These are phyloP conservation scores for Lecanicillium sp. DNA, from an alignment of 2,329 filamentous ascomycete genomes.

Conservation along the genomic window DNA sequence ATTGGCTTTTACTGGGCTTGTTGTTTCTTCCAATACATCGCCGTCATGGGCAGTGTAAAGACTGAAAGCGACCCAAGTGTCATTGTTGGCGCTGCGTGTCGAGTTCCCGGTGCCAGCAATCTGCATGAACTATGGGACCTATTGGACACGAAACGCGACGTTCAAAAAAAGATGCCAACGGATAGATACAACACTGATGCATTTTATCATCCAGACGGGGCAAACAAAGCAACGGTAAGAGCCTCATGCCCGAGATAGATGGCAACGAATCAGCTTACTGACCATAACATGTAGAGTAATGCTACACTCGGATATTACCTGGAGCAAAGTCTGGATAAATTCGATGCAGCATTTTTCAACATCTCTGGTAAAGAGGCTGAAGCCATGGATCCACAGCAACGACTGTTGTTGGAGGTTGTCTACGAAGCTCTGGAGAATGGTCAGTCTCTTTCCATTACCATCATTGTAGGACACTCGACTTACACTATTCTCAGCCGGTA, in stretches of 20 bases:
- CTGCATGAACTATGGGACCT: constrained; percentile 25
- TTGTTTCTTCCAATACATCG: too few relatives aligned
- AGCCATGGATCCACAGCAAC: constrained; percentile 10
- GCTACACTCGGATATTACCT: neutral
- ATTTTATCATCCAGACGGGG: constrained; percentile 15
- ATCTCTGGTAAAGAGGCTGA: neutral
- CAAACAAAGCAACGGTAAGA: constrained; percentile 19
- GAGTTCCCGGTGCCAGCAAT: constrained; percentile 24
- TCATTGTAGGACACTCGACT: neutral
- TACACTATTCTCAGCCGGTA: constrained; percentile 10
- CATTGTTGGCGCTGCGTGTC: constrained; percentile 27
- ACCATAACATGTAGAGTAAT: too few relatives aligned
- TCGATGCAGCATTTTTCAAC: neutral
- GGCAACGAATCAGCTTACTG: too few relatives aligned
- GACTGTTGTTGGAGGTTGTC: constrained; percentile 4
- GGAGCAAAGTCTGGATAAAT: neutral
- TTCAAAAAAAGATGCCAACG: constrained; percentile 29
- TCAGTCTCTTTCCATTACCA: neutral
- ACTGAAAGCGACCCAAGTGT: constrained; percentile 23
- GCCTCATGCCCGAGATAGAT: too few relatives aligned
- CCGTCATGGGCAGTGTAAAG: neutral
- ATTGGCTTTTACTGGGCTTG: too few relatives aligned
- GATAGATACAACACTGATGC: constrained; percentile 5
- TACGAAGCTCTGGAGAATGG: constrained; percentile 10
- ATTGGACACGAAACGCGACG: constrained; percentile 27